Percentiles rank a stretch among this genome's conserved stretches.
Conservation (phyloP, 345 rosid genomes). For the Corchorus capsularis region DNA sequence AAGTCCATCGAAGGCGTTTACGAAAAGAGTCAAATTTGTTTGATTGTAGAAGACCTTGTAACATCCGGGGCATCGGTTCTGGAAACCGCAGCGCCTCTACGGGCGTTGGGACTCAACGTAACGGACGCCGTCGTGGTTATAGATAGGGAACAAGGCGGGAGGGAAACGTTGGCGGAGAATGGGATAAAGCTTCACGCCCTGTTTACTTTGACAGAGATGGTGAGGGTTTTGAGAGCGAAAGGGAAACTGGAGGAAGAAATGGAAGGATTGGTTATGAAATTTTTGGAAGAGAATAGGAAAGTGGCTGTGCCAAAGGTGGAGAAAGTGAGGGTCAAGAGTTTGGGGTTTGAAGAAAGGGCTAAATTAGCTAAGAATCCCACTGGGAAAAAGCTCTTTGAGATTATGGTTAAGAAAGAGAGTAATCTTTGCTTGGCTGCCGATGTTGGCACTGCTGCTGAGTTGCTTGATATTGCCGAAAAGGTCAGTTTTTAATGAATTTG, state of each 20-base stretch:
- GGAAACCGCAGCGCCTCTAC: constrained; percentile 82
- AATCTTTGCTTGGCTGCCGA: constrained; percentile 96
- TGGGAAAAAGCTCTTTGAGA: constrained; percentile 77
- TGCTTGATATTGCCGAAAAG: constrained; percentile 88
- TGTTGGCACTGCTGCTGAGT: constrained; percentile 85
- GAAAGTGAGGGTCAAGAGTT: constrained; percentile 46
- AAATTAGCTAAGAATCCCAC: constrained; percentile 67
- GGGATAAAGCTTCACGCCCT: constrained; percentile 82
- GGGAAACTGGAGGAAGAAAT: constrained; percentile 72
- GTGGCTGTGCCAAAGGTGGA: constrained; percentile 65
- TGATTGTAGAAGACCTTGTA: constrained; percentile 82
- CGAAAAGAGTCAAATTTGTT: constrained; percentile 52
- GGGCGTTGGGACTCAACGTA: constrained; percentile 74
- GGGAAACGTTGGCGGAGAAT: constrained; percentile 72
- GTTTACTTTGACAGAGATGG: constrained; percentile 77
- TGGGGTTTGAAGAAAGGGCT: constrained; percentile 66
- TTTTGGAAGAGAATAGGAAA: constrained; percentile 74
- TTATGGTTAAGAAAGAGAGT: constrained; percentile 85
- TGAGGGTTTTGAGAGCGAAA: constrained; percentile 75
- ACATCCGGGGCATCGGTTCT: constrained; percentile 94
- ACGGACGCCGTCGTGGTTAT: constrained; percentile 88
- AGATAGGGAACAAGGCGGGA: constrained; percentile 92
- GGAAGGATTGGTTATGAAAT: constrained; percentile 60
- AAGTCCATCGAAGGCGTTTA: constrained; percentile 85
- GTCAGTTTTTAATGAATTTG: constrained; percentile 28